Conservation (phyloP, 2,329 filamentous ascomycete species). For the Cladosporium phlei region DNA sequence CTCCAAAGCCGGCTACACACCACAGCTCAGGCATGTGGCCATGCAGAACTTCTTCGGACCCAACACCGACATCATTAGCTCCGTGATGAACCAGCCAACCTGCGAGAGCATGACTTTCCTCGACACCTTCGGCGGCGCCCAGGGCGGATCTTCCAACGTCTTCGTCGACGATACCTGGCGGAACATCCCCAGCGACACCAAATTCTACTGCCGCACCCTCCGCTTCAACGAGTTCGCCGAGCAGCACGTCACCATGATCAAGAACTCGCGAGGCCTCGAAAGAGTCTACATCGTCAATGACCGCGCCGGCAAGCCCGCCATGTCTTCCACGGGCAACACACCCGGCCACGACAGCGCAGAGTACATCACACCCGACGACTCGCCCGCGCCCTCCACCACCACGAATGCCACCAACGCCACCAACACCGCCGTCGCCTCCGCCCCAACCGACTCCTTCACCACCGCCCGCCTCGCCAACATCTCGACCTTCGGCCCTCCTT, state of each 20-base stretch:
- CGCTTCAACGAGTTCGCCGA: constrained; percentile 28
- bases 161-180: constrained; percentile 57
- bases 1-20: constrained; percentile 41
- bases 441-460: constrained; percentile 11
- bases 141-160: constrained; percentile 26
- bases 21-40: constrained; percentile 48
- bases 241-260: constrained; percentile 33
- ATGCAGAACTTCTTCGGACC: constrained; percentile 56
- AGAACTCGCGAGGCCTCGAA: constrained; percentile 16
- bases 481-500: constrained; percentile 22
- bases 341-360: not conserved
- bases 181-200: constrained; percentile 17
- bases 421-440: constrained; percentile 14
- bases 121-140: constrained; percentile 46
- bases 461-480: not conserved
- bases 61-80: constrained; percentile 44
- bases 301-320: constrained; percentile 14
- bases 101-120: constrained; percentile 51
- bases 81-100: constrained; percentile 38
- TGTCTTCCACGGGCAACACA: constrained; percentile 13
- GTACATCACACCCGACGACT: constrained; percentile 22
- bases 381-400: constrained; percentile 3
- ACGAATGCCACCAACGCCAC: not conserved
- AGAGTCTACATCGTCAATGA: constrained; percentile 45
- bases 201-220: constrained; percentile 16